Conservation (phyloP, 2,329 filamentous ascomycete species). For the Diplocarpon mali region DNA sequence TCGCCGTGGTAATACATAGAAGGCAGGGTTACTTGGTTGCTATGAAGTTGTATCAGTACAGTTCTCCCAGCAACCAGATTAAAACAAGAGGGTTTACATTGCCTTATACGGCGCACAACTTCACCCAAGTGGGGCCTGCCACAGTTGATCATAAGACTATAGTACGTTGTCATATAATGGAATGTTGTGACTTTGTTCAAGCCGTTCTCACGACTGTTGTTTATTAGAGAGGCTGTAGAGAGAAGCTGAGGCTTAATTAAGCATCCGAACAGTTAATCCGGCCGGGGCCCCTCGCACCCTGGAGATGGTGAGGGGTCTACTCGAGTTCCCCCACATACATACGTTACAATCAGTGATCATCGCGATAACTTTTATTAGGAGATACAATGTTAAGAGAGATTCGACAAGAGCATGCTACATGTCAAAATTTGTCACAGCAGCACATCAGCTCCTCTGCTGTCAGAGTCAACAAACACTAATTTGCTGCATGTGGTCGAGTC, state of each 20-base stretch:
- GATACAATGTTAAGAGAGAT: too few species aligned
- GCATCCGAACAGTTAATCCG: background rate
- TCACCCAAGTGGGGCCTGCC: slow-evolving; percentile 22
- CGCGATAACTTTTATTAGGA: too few species aligned
- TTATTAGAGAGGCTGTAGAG: background rate
- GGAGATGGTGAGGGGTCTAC: background rate
- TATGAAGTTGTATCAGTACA: slow-evolving; percentile 18
- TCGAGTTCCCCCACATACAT: background rate
- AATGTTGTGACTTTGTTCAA: slow-evolving; percentile 2
- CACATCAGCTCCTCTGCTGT: too few species aligned
- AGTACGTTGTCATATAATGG: slow-evolving; percentile 3
- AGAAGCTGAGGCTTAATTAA: background rate
- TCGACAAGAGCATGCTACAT: too few species aligned
- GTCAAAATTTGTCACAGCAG: too few species aligned
- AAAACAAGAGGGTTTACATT: slow-evolving; percentile 11
- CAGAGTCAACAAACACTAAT: too few species aligned
- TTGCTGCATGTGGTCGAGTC: background rate
- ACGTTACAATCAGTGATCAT: too few species aligned
- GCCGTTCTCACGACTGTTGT: slow-evolving; percentile 12
- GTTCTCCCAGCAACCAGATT: slow-evolving; percentile 20
- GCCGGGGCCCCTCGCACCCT: background rate
- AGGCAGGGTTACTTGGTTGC: slow-evolving; percentile 10
- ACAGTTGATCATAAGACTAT: slow-evolving; percentile 7
- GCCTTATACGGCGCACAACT: slow-evolving; percentile 16
- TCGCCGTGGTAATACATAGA: slow-evolving; percentile 11